Base-by-base conservation (phyloP, 2,329 filamentous ascomycete species). In the Fusarium virguliforme region DNA sequence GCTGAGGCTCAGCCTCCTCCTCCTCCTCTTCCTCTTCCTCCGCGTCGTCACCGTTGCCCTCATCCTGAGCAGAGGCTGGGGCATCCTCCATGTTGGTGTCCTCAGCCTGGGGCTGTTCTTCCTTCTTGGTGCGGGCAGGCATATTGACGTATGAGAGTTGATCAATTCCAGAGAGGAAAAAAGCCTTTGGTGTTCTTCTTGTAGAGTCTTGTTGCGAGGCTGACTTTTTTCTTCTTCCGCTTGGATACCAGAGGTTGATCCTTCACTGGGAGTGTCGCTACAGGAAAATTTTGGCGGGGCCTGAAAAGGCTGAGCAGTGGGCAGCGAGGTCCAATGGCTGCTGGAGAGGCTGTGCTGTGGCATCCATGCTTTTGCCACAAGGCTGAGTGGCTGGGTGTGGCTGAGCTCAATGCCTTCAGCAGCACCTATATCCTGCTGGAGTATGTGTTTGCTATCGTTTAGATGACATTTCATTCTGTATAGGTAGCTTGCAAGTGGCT, bases 1-100 rank as follows among this genome's bases (percentile, higher is more conserved):
- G 84, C 80, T 90, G 89, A 3, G 79, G 69, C 66, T 86, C 84
- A 24, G 82, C 79, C 55, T 86, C 84, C 61, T 86, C 84, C 56
- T 86, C 85, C 26, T 83, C 80, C 9, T 83, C 81, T 15, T 84
- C 81, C 6, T 81, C 81, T n/a, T 79, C 81, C 8, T 81, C 78
- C 12, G 78, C 80, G 13, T 79, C 80, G 8, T 79, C 79, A 61
- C 84, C 82, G 46, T 79, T 78, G 43, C 67, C 75, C 24, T 74
- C 73, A 54, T 76, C 77, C 73, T 82, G 81, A 41, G 80, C 81
- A 51, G 81, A 81, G 22, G 81, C 75, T 40, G 81, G 80, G 51
- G 77, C 83, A 74, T 86, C 84, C 58, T 85, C 80, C 85, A 86
- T 86, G 68, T 75, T 76, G 64, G 77, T 76, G 64, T 84, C 82